Base-by-base conservation (phyloP, 2,329 filamentous ascomycete genomes). In the Chrysosporium keratinophilum region DNA sequence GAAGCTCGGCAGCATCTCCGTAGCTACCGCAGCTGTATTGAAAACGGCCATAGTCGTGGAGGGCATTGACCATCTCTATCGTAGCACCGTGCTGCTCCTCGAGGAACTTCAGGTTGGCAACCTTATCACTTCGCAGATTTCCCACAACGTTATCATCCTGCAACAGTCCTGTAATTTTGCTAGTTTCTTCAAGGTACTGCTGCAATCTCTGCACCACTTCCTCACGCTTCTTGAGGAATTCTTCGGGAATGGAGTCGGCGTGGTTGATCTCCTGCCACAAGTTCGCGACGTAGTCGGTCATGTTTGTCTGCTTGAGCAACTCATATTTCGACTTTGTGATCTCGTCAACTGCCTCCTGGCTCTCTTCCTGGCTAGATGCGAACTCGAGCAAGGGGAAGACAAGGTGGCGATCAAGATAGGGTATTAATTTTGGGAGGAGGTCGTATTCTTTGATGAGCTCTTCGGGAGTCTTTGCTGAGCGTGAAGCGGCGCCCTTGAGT, bases 11-110 rank as follows among this genome's bases (percentile, higher is more conserved):
- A 33, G 93, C 91, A 63, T 86, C 85, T 52, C 77, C 83, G 72
- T 98, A 98, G 74, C 90, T 88, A 61, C 93, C 93, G 70, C 90
- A 96, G 76, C 88, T 91, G 77, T 97, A 98, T 76, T 95, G 88
- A 75, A 96, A 96, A 71, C 93, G 87, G 64, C 93, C 93, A 66
- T 89, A 95, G 66, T 96, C 89, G 75, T 91, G 95, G 54, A 98
- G 84, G 61, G 87, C 86, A 73, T 97, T 86, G 63, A 98, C 89
- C 87, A 95, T 96, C 59, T 96, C 89, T 64, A 85, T 79, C 37
- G 90, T 96, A 61, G 97, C 93, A 61, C 85, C 87, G 73, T 98
- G 91, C 66, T 93, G 86, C 74, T 95, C 93, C 79, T 97, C 95
- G 61, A 98, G 76, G 71, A 91, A 98, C 71, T 91, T 88, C 84